Percentiles rank a stretch among this genome's conserved stretches.
These are phyloP conservation scores for Myriosclerotinia duriaeana DNA, from an alignment of 2,329 filamentous ascomycete species.

Conservation along the genomic window DNA sequence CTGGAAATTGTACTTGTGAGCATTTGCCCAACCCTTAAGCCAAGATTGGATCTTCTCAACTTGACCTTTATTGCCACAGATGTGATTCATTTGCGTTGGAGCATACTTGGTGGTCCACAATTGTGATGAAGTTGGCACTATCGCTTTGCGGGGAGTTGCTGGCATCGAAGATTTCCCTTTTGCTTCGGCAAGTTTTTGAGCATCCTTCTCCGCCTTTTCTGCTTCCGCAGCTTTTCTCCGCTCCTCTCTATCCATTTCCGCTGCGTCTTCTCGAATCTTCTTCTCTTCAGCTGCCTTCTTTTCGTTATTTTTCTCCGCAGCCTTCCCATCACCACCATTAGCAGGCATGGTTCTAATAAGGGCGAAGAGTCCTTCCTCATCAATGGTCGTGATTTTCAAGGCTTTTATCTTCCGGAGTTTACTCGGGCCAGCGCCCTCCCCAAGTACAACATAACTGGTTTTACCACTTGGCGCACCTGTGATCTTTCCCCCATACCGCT, in stretches of 20 bases:
- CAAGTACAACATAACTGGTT: conserved; percentile 90
- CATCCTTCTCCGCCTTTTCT: conserved; percentile 50
- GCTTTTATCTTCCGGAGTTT: conserved; percentile 85
- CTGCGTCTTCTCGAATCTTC: conserved; percentile 76
- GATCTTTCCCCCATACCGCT: conserved; percentile 91
- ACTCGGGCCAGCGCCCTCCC: conserved; percentile 86
- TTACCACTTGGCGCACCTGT: conserved; percentile 84
- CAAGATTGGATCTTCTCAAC: conserved; percentile 89
- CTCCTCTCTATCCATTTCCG: conserved; percentile 83
- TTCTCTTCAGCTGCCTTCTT: conserved; percentile 84
- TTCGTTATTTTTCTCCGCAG: conserved; percentile 78
- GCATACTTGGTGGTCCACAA: conserved; percentile 97
- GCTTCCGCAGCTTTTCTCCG: conserved; percentile 54
- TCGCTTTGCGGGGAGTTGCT: conserved; percentile 44
- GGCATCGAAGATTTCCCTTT: conserved; percentile 42
- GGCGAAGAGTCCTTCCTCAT: conserved; percentile 87
- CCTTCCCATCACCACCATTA: conserved; percentile 83
- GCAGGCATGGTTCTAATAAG: conserved; percentile 79
- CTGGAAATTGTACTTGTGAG: conserved; percentile 78
- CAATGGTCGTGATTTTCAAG: conserved; percentile 82
- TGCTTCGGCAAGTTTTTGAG: conserved; percentile 37
- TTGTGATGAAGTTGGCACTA: conserved; percentile 54
- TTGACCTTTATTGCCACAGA: conserved; percentile 88
- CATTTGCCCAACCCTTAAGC: conserved; percentile 79
- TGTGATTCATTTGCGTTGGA: conserved; percentile 77